A percentile compares a stretch with the other conserved stretches of the same genome.
Conservation (phyloP, 2,329 filamentous ascomycete genomes). For the Escovopsis sp. region DNA sequence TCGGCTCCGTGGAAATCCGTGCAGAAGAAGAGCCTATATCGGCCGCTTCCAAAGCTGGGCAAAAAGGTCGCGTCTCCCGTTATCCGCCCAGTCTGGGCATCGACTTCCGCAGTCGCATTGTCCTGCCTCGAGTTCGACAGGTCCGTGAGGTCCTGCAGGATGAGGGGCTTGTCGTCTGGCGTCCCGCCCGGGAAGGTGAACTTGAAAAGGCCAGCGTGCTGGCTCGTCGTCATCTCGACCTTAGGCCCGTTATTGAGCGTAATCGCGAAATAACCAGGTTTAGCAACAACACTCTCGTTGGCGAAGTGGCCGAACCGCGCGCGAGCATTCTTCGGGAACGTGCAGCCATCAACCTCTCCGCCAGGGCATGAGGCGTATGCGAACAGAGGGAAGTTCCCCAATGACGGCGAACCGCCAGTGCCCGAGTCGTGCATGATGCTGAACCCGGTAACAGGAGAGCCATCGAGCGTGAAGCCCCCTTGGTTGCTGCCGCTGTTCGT, state of each 20-base stretch:
- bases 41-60: conserved; percentile 51
- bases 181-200: conserved; percentile 42
- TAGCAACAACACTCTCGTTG: conserved; percentile 36
- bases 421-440: conserved; percentile 44
- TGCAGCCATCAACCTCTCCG: conserved; percentile 47
- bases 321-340: conserved; percentile 36
- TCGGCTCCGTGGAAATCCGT: conserved; percentile 48
- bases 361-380: conserved; percentile 46
- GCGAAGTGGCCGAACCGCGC: conserved; percentile 29
- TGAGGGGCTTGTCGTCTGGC: conserved; percentile 34
- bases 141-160: conserved; percentile 52
- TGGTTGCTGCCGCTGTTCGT: conserved; percentile 30
- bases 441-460: conserved; percentile 36
- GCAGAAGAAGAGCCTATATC: conserved; percentile 48
- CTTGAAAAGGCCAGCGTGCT: conserved; percentile 50
- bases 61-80: conserved; percentile 46
- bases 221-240: conserved; percentile 52
- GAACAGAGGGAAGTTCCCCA: conserved; percentile 63
- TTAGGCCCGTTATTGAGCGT: conserved; percentile 40
- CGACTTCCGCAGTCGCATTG: conserved; percentile 41
- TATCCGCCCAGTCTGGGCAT: conserved; percentile 42
- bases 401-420: conserved; percentile 42
- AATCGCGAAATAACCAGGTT: conserved; percentile 52
- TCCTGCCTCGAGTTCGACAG: conserved; percentile 44
- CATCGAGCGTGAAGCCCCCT: conserved; percentile 41